Evolutionary conservation across 768 basidiomycete genomes (phyloP).

Genomic region (Psilocybe subaeruginosa): DNA sequence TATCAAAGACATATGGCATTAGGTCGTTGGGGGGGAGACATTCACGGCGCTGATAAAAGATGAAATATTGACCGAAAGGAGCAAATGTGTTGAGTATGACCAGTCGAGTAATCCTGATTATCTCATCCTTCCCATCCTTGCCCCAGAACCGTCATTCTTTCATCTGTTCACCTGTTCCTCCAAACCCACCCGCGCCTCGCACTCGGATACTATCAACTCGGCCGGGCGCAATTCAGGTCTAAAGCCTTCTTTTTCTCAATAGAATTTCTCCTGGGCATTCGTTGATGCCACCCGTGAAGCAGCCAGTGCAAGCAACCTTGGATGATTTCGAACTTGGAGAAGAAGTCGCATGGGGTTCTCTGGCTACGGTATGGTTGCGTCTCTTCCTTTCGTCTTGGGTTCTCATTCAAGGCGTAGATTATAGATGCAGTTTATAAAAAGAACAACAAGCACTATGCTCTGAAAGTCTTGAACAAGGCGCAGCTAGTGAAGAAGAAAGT

Average conservation of each 20-base stretch:
- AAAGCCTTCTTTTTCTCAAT: constrained; percentile 7
- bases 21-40: not conserved
- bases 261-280: constrained; percentile 4
- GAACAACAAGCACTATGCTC: constrained; percentile 33
- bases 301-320: constrained; percentile 20
- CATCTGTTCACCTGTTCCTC: constrained; percentile 2
- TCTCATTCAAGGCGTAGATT: constrained; percentile 23
- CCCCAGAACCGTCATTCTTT: constrained; percentile 1
- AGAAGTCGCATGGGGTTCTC: constrained; percentile 33
- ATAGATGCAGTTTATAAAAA: constrained; percentile 31
- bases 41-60: not conserved
- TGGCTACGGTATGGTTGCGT: constrained; percentile 28
- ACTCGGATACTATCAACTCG: not conserved
- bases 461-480: constrained; percentile 73
- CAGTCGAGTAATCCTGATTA: constrained; percentile 7
- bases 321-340: constrained; percentile 31
- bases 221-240: constrained; percentile 3
- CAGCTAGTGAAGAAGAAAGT: constrained; percentile 82
- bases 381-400: not conserved
- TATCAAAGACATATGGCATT: not conserved
- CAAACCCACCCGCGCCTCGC: not conserved
- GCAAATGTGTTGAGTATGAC: not conserved
- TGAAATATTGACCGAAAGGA: constrained; percentile 7
- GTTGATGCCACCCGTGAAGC: constrained; percentile 10
- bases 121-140: constrained; percentile 10